Percentiles rank a stretch among this genome's conserved stretches.
Evolutionary conservation across 2,329 filamentous ascomycete species (phyloP).

Genomic region (Cadophora luteo-olivacea): DNA sequence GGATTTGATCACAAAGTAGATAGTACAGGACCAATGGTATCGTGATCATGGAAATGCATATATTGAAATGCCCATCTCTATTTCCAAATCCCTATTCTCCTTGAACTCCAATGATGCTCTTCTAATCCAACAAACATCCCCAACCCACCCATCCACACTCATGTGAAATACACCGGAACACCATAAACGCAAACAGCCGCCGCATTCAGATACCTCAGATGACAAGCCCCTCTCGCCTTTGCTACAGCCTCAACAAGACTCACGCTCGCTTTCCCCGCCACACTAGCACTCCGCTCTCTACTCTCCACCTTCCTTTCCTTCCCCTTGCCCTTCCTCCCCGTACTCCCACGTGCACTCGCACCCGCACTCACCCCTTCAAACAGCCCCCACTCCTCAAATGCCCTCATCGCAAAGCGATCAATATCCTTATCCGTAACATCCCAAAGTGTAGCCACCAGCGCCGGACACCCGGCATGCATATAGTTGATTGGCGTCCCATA

Average conservation of each 20-base stretch:
- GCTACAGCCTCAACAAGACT: slow-evolving; percentile 84
- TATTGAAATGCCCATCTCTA: not conserved
- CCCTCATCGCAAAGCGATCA: slow-evolving; percentile 82
- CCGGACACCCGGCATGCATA: slow-evolving; percentile 84
- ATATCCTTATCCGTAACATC: slow-evolving; percentile 98
- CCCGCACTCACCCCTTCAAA: slow-evolving; percentile 40
- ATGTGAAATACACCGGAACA: slow-evolving; percentile 73
- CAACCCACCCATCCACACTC: slow-evolving; percentile 15
- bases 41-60: too few species aligned
- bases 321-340: slow-evolving; percentile 32
- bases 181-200: slow-evolving; percentile 95
- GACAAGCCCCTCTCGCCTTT: slow-evolving; percentile 77
- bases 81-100: not conserved
- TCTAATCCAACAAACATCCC: slow-evolving; percentile 1
- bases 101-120: not conserved
- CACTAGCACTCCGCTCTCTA: slow-evolving; percentile 39
- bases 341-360: slow-evolving; percentile 37
- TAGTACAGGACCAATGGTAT: too few species aligned
- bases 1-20: too few species aligned
- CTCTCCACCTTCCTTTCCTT: slow-evolving; percentile 39
- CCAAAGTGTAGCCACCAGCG: slow-evolving; percentile 92
- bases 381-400: slow-evolving; percentile 89
- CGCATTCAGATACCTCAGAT: slow-evolving; percentile 89
- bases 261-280: slow-evolving; percentile 45
- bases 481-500: slow-evolving; percentile 91